phyloP scores from a whole-genome alignment of 192 early-diverging fungal species.

The Haplosporangium gracile region DNA sequence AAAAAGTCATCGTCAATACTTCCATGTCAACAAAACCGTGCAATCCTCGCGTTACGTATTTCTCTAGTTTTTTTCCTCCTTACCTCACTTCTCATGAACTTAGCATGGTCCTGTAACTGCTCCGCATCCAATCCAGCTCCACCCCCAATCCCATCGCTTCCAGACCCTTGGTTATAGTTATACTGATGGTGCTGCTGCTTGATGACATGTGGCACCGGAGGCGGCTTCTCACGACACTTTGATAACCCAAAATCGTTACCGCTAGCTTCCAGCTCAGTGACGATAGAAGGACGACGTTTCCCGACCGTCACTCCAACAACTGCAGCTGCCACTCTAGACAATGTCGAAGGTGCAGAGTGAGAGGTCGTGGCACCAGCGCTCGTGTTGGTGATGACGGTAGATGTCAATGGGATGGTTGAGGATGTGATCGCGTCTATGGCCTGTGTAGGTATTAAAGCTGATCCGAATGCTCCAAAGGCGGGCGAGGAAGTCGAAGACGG shows the following conservation, averaged over 20 bases:
- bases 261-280: not conserved
- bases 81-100: slow-evolving; percentile 30
- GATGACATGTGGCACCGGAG: not conserved
- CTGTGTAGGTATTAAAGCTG: not conserved
- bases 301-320: slow-evolving; percentile 41
- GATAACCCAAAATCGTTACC: not conserved
- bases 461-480: not conserved
- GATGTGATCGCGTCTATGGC: not conserved
- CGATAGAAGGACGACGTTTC: slow-evolving; percentile 22
- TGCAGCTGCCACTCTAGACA: slow-evolving; percentile 38
- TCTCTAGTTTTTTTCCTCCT: not conserved
- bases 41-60: too few species aligned
- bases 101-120: slow-evolving; percentile 18
- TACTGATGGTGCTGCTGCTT: not conserved
- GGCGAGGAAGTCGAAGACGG: not conserved
- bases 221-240: not conserved
- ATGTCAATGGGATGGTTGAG: not conserved
- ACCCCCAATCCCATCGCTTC: not conserved
- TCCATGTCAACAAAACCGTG: too few species aligned
- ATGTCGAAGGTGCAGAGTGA: slow-evolving; percentile 1
- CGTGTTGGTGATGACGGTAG: not conserved
- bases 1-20: too few species aligned
- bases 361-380: not conserved
- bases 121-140: slow-evolving; percentile 12
- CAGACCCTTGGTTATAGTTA: not conserved